Evolutionary conservation across 176 grass and related monocot species (phyloP).

Genomic region (Juncus effusus): DNA sequence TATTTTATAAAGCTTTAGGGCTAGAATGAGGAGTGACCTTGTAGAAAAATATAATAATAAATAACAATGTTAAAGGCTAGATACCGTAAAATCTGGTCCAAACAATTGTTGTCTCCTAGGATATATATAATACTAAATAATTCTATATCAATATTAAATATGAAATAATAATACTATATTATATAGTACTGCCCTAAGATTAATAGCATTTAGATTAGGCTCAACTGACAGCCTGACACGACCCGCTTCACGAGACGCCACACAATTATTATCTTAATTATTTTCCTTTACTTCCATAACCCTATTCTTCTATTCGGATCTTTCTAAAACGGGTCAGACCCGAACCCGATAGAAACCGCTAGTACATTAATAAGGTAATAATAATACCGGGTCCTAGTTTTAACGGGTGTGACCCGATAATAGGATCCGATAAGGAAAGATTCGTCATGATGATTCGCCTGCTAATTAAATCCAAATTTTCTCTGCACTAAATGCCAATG

Average conservation of each 20-base stretch:
- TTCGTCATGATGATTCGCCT: constrained; percentile 10
- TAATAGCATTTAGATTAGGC: constrained; percentile 15
- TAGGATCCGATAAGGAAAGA: background rate
- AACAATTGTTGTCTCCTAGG: constrained; percentile 14
- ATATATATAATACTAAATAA: background rate
- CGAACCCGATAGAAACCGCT: constrained; percentile 2
- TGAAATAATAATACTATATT: background rate
- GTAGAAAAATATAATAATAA: background rate
- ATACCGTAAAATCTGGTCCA: constrained; percentile 27
- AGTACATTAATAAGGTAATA: background rate
- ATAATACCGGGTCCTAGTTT: background rate
- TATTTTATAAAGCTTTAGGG: too few species aligned
- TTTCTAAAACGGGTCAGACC: background rate
- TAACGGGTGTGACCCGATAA: constrained; percentile 2
- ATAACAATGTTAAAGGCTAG: background rate
- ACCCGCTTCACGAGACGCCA: constrained; percentile 16
- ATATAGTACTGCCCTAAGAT: too few species aligned
- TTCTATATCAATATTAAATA: background rate
- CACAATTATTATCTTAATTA: background rate
- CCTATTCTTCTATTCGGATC: background rate
- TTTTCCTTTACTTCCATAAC: background rate
- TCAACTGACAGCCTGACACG: constrained; percentile 25
- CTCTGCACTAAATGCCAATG: constrained; percentile 23
- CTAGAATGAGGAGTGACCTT: too few species aligned
- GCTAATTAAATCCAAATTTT: constrained; percentile 23